These are phyloP conservation scores for Boletus vermiculosoides DNA, from an alignment of 768 basidiomycete genomes.

Conservation along the genomic window DNA sequence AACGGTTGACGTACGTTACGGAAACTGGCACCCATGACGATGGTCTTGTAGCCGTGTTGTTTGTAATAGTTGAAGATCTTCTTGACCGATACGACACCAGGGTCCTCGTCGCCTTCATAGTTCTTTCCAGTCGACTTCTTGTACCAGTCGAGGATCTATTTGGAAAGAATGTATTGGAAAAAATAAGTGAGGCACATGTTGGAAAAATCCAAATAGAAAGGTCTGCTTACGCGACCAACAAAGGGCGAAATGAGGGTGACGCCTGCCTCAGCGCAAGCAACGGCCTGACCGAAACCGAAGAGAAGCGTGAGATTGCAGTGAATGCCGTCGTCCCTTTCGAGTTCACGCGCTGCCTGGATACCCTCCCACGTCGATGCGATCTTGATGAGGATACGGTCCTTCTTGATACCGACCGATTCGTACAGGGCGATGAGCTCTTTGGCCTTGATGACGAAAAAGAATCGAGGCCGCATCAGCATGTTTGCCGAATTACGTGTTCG, in stretches of 20 bases:
- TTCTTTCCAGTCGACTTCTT: conserved; percentile 86
- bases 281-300: conserved; percentile 98
- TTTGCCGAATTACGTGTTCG: conserved; percentile 24
- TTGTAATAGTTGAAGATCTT: conserved; percentile 99
- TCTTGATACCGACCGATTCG: conserved; percentile 88
- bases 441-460: conserved; percentile 43
- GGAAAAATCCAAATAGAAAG: conserved; percentile 19
- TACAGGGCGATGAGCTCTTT: conserved; percentile 92
- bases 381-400: conserved; percentile 97
- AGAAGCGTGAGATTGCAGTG: conserved; percentile 99
- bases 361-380: conserved; percentile 99
- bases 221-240: conserved; percentile 81
- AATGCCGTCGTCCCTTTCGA: conserved; percentile 89
- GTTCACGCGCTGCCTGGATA: conserved; percentile 96
- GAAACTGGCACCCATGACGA: conserved; percentile 99
- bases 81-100: conserved; percentile 93
- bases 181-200: conserved; percentile 8
- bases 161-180: conserved; percentile 9
- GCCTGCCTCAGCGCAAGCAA: conserved; percentile 97
- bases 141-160: conserved; percentile 97
- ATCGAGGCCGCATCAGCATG: conserved; percentile 4
- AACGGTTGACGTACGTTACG: conserved; percentile 76
- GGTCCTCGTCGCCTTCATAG: conserved; percentile 91
- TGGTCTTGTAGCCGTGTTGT: conserved; percentile 96
- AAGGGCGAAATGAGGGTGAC: conserved; percentile 99